Evolutionary conservation across 2,329 filamentous ascomycete species (phyloP).

Genomic region (Beauveria sp.): DNA sequence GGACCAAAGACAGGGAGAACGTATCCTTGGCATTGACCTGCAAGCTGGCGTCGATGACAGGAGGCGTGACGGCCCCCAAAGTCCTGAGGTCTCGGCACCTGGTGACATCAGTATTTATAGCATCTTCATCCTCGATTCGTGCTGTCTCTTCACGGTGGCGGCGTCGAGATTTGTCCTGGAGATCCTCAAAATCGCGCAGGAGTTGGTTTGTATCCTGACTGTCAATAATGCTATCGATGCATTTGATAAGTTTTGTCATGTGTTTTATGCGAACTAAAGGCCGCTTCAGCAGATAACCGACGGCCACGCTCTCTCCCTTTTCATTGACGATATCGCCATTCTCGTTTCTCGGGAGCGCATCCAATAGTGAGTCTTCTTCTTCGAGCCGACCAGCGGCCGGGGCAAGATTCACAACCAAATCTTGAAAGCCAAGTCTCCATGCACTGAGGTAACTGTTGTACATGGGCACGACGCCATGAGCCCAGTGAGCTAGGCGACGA

Average conservation of each 20-base stretch:
- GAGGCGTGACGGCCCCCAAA: slow-evolving; percentile 60
- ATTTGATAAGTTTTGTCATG: slow-evolving; percentile 73
- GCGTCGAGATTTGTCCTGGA: slow-evolving; percentile 70
- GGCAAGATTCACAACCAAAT: slow-evolving; percentile 87
- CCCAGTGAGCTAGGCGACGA: slow-evolving; percentile 70
- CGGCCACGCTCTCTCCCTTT: slow-evolving; percentile 84
- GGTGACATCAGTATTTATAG: slow-evolving; percentile 72
- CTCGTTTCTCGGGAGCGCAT: slow-evolving; percentile 52
- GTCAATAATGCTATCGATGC: slow-evolving; percentile 48
- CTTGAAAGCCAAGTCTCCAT: slow-evolving; percentile 91
- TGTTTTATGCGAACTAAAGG: slow-evolving; percentile 84
- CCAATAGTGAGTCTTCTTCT: slow-evolving; percentile 52
- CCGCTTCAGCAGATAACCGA: slow-evolving; percentile 84
- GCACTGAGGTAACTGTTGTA: slow-evolving; percentile 81
- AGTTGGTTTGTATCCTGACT: slow-evolving; percentile 38
- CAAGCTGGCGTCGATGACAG: slow-evolving; percentile 65
- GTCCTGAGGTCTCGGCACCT: slow-evolving; percentile 73
- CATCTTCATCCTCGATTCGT: slow-evolving; percentile 74
- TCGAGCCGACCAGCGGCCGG: slow-evolving; percentile 49
- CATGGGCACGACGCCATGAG: slow-evolving; percentile 65
- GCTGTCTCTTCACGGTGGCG: slow-evolving; percentile 58
- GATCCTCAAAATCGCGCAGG: slow-evolving; percentile 51
- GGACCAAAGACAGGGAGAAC: slow-evolving; percentile 76
- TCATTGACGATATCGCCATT: slow-evolving; percentile 61
- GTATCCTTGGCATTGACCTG: slow-evolving; percentile 86